Evolutionary conservation across 2,329 filamentous ascomycete species (phyloP), one percentile per base, ranked within the genome.

Genomic region (Tolypocladium ophioglossoides): DNA sequence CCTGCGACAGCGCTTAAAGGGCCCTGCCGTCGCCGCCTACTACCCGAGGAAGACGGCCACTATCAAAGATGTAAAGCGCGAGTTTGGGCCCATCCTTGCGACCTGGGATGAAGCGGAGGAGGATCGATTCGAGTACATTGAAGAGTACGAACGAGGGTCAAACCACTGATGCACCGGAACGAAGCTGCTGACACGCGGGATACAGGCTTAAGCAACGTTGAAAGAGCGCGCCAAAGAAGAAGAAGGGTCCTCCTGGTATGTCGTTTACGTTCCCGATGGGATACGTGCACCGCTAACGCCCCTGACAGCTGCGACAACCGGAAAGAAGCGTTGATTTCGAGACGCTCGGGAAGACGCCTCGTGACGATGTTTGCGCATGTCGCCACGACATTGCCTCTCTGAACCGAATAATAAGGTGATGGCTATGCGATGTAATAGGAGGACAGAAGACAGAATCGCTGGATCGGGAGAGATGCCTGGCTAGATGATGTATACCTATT

Each of bases 201-300:
- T 57, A 59, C 64, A 89, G 86, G 63, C 73, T 86, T 63, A 91
- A 89, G 70, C 72, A 80, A 34, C 85, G 91, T 75, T 91, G 91
- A 61, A 96, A 97, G 78, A 86, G 86, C 54, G 82, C 86, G 47
- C 91, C 92, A 9, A 82, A 95, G 81, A 96, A 95, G 82, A 95
- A 94, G 79, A 85, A 78, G 66, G 84, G 69, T 5, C 64, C 71
- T 41, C 67, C 70, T 54, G 65, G 70, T 74, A 68, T 52, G 68
- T 59, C 9, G 16, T 34, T 30, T 18, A 20, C 24, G 12, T 14
- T 11, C 10, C 3, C 18, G 32, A 8, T 16, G 8, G 14, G n/a
- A 18, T 16, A 14, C 16, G 37, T 18, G 11, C 49, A 2, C 18
- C 32, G 47, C 54, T 55, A 38, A 55, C n/a, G n/a, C 12, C 50